Evolutionary conservation across 495 filamentous ascomycete species (phyloP).

Genomic region (Aspergillus biplanus): DNA sequence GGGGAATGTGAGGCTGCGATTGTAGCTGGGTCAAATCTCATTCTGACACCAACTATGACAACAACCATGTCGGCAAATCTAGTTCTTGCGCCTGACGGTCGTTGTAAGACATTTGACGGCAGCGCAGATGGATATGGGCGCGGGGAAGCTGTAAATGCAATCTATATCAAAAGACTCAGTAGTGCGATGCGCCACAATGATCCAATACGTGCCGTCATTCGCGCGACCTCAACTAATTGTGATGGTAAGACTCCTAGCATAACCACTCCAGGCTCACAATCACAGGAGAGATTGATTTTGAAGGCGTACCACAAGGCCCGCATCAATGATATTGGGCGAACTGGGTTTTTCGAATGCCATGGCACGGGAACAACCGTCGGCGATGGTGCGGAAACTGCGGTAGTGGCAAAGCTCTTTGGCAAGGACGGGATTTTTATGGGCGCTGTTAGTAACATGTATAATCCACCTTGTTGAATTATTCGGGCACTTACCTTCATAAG

Average conservation of each 20-base stretch:
- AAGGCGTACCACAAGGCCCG: constrained; percentile 34
- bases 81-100: constrained; percentile 31
- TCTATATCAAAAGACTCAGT: constrained; percentile 40
- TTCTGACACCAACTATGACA: constrained; percentile 37
- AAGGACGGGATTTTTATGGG: constrained; percentile 28
- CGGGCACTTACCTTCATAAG: no score
- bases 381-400: constrained; percentile 46
- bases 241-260: constrained; percentile 34
- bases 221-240: constrained; percentile 37
- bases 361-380: constrained; percentile 45
- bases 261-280: constrained; percentile 5
- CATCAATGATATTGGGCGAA: constrained; percentile 22
- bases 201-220: constrained; percentile 48
- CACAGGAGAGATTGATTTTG: constrained; percentile 26
- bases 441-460: not conserved
- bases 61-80: constrained; percentile 29
- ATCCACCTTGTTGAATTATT: no score
- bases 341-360: constrained; percentile 38
- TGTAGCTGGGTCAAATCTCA: constrained; percentile 43
- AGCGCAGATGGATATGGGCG: constrained; percentile 67
- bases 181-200: constrained; percentile 41
- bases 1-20: constrained; percentile 44
- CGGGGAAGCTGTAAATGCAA: constrained; percentile 54
- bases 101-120: constrained; percentile 63
- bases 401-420: constrained; percentile 46